Evolutionary conservation across 1,139 yeast species (phyloP).

Genomic region (Suhomyces anneliseae): DNA sequence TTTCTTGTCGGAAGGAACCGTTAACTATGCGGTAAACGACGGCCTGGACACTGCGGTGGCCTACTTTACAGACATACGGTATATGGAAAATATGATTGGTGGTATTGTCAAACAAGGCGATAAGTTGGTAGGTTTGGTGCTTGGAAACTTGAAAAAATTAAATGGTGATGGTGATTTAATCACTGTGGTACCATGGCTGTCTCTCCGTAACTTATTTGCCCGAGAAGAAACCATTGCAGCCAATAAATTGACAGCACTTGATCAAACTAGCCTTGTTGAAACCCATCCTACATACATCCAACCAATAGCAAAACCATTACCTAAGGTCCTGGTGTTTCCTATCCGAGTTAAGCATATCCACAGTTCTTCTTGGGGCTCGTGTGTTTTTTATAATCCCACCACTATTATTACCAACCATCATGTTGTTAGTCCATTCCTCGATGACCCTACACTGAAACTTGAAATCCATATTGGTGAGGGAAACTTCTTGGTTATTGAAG

Average conservation of each 20-base stretch:
- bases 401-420: conserved; percentile 39
- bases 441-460: conserved; percentile 6
- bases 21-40: conserved; percentile 29
- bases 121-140: conserved; percentile 47
- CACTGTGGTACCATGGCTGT: conserved; percentile 50
- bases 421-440: conserved; percentile 30
- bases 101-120: conserved; percentile 37
- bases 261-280: background rate
- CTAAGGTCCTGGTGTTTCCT: conserved; percentile 12
- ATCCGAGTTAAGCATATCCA: conserved; percentile 10
- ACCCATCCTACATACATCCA: background rate
- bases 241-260: background rate
- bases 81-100: conserved; percentile 67
- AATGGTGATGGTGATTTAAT: conserved; percentile 66
- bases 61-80: conserved; percentile 54
- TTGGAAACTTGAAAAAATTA: conserved; percentile 49
- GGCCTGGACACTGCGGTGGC: conserved; percentile 14
- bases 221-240: background rate
- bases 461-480: conserved; percentile 8
- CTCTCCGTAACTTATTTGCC: background rate
- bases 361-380: conserved; percentile 36
- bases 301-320: background rate
- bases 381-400: conserved; percentile 25
- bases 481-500: background rate
- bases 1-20: conserved; percentile 47